Evolutionary conservation across 306 rosid genomes (phyloP).

Genomic region (Cicer judaicum): DNA sequence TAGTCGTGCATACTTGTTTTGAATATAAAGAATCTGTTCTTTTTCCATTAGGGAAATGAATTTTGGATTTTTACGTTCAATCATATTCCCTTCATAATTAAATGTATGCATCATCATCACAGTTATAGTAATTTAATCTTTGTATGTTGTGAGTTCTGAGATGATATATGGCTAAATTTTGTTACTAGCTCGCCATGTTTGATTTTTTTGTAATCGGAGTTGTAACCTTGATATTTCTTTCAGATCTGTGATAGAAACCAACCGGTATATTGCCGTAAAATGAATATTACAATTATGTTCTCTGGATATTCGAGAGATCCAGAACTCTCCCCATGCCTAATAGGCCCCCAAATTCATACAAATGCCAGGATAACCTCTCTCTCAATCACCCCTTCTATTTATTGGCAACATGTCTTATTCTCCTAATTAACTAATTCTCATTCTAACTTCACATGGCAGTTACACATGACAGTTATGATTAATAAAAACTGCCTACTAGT

Average conservation of each 20-base stretch:
- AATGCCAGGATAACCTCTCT: too few species aligned
- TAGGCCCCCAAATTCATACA: too few species aligned
- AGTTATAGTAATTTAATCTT: constrained; percentile 23
- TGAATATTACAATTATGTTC: too few species aligned
- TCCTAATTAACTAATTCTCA: too few species aligned
- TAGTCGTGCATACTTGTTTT: constrained; percentile 29
- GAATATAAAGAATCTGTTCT: constrained; percentile 6
- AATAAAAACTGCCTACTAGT: too few species aligned
- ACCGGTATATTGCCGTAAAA: too few species aligned
- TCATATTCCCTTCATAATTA: background rate
- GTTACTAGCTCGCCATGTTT: constrained; percentile 21
- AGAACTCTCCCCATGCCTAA: too few species aligned
- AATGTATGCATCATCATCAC: constrained; percentile 20
- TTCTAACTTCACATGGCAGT: too few species aligned
- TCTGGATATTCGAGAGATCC: too few species aligned
- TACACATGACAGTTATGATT: too few species aligned
- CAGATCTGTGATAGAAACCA: background rate
- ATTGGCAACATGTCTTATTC: too few species aligned
- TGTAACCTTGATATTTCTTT: constrained; percentile 29
- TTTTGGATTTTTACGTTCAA: background rate
- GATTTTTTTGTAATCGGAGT: constrained; percentile 28
- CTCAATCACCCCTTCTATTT: too few species aligned
- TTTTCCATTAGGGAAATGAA: background rate
- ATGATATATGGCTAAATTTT: constrained; percentile 29
- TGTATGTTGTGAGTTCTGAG: constrained; percentile 16